Base-by-base conservation (phyloP, 345 rosid species). In the Eucalyptus dawsonii region DNA sequence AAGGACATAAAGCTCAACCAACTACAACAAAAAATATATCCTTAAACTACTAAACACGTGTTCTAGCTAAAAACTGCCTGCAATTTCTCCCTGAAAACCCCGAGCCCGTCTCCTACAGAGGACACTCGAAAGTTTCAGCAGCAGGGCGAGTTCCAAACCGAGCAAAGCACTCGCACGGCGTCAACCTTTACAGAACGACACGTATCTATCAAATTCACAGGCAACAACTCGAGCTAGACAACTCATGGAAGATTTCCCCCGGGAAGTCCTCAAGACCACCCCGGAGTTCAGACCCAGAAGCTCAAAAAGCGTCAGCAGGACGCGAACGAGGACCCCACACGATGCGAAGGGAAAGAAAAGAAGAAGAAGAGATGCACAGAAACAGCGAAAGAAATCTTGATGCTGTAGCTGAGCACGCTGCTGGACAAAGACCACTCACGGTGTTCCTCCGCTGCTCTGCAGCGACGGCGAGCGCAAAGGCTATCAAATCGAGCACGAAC, bases 401-500 rank as follows among this genome's bases (percentile, higher is more conserved):
- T 11, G 14, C 27, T 40, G 13, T 11, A 21, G 83, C 83, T 40
- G 83, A 76, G 83, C 47, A 76, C 5, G 13, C 9, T 37, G 12
- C 8, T 37, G 83, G 14, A 76, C 27, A 76, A 45, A 25, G 47
- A 40, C 62, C 25, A 94, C 98, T 93, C 88, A 98, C 97, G 88
- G 97, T 93, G 90, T 93, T 95, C 91, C 99, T 94, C 86, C 99
- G 94, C 91, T 95, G 99, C 93, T 97, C 99, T 86, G 99, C 99
- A 89, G 98, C 99, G 87, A 98, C 97, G 87, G 99, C 98, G 88
- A 98, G 97, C n/a, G 92, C 96, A 91, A 97, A 98, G 90, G 99
- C 98, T 86, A 97, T 89, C 90, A 97, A 91, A 95, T 96, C 96
- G 92, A 97, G 49, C 80, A 95, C 90, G 91, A 97, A 97, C 54